These are phyloP conservation scores for Penicillium macrosclerotiorum DNA, from an alignment of 495 filamentous ascomycete species.

Conservation along the genomic window DNA sequence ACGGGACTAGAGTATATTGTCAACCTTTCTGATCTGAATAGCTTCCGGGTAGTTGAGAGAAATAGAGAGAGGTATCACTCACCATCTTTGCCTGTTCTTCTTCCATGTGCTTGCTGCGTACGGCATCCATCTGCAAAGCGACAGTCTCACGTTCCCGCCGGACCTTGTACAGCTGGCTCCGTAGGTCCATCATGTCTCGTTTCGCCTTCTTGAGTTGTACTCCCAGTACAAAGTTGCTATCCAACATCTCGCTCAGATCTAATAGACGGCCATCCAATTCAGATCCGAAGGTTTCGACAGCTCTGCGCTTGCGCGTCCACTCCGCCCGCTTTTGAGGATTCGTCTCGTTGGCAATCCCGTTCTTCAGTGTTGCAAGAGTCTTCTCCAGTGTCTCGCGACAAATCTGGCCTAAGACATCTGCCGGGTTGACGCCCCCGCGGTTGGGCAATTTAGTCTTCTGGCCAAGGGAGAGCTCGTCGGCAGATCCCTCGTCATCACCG, in stretches of 20 bases:
- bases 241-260: constrained; percentile 52
- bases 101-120: constrained; percentile 56
- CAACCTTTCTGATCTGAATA: constrained; percentile 6
- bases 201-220: constrained; percentile 61
- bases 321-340: constrained; percentile 45
- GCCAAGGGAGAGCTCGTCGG: constrained; percentile 32
- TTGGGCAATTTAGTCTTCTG: constrained; percentile 43
- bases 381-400: constrained; percentile 66
- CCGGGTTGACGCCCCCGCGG: constrained; percentile 63
- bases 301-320: constrained; percentile 58
- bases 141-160: constrained; percentile 64
- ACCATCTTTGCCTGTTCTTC: constrained; percentile 41
- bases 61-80: constrained; percentile 11
- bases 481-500: constrained; percentile 32
- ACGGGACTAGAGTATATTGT: constrained; percentile 28
- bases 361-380: constrained; percentile 39
- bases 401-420: constrained; percentile 68
- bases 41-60: not conserved
- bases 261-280: constrained; percentile 64
- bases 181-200: constrained; percentile 62
- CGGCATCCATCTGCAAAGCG: constrained; percentile 66
- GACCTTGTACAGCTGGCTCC: constrained; percentile 61
- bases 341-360: constrained; percentile 36
- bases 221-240: constrained; percentile 62
- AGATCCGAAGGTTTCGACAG: constrained; percentile 65